Evolutionary conservation across 2,329 filamentous ascomycete species (phyloP).

Genomic region (Dactylellina cionopaga): DNA sequence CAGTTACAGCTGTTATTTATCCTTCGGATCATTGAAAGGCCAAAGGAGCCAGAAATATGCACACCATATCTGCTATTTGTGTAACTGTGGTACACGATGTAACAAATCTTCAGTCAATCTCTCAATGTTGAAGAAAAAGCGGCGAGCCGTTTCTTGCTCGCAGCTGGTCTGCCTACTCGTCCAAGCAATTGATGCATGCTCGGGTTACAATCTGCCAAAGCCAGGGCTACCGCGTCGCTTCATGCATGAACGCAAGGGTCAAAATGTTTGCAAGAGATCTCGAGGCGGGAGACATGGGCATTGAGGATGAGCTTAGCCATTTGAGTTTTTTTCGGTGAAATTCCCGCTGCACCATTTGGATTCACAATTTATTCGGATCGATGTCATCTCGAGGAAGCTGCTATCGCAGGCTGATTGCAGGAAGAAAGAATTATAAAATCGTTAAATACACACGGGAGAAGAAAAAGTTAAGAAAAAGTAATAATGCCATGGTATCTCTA

Average conservation of each 20-base stretch:
- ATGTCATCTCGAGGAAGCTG: not conserved
- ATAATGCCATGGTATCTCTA: constrained; percentile 50
- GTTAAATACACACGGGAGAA: constrained; percentile 21
- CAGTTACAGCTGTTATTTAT: not conserved
- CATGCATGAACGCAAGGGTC: constrained; percentile 34
- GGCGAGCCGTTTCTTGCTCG: constrained; percentile 18
- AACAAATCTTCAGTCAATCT: constrained; percentile 27
- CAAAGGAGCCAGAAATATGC: too few species aligned
- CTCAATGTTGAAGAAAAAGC: not conserved
- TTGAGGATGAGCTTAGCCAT: not conserved
- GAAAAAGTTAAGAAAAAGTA: not conserved
- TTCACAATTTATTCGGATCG: constrained; percentile 4
- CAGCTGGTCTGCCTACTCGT: constrained; percentile 28
- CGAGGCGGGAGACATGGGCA: constrained; percentile 1
- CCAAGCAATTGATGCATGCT: too few species aligned
- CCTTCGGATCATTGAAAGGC: too few species aligned
- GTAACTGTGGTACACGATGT: constrained; percentile 33
- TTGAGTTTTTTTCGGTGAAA: constrained; percentile 41
- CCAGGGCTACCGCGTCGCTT: constrained; percentile 22
- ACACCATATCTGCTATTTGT: constrained; percentile 2
- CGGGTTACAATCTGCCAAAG: constrained; percentile 22
- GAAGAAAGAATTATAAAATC: constrained; percentile 20
- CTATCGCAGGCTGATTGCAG: not conserved
- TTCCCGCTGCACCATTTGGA: constrained; percentile 38
- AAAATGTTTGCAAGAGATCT: constrained; percentile 12